Conservation (phyloP, 2,329 filamentous ascomycete genomes). For the Diaporthe humulicola region DNA sequence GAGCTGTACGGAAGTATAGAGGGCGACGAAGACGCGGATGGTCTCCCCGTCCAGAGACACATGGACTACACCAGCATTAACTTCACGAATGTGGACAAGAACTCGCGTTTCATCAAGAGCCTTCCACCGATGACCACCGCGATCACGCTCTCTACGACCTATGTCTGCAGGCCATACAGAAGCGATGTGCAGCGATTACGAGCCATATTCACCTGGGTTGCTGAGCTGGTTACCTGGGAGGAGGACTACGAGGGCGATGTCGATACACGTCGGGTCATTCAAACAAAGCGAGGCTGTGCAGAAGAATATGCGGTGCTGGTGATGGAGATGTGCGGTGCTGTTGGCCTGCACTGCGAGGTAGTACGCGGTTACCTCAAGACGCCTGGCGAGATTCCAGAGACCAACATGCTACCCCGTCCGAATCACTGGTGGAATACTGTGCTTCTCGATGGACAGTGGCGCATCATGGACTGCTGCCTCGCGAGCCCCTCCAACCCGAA, state of each 20-base stretch:
- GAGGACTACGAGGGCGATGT: constrained; percentile 85
- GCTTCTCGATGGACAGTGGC: constrained; percentile 93
- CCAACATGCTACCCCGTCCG: constrained; percentile 84
- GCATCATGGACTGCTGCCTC: constrained; percentile 93
- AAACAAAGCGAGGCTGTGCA: constrained; percentile 85
- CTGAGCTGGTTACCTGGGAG: constrained; percentile 96
- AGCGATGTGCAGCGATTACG: constrained; percentile 93
- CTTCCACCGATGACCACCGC: constrained; percentile 87
- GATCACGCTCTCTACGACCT: constrained; percentile 86
- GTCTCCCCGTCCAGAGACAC: constrained; percentile 83
- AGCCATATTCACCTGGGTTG: constrained; percentile 97
- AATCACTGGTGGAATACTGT: constrained; percentile 99
- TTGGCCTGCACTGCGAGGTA: constrained; percentile 89
- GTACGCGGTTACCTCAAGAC: constrained; percentile 91
- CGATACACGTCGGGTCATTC: constrained; percentile 86
- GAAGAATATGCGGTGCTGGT: constrained; percentile 92
- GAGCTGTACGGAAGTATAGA: constrained; percentile 87
- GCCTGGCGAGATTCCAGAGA: constrained; percentile 86
- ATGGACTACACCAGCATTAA: constrained; percentile 86
- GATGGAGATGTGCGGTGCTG: constrained; percentile 91
- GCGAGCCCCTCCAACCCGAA: constrained; percentile 92
- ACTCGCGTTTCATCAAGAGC: constrained; percentile 88
- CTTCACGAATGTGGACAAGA: constrained; percentile 92
- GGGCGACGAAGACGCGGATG: constrained; percentile 91
- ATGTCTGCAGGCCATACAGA: constrained; percentile 92